These are phyloP conservation scores for Triangularia setosa DNA, from an alignment of 2,329 filamentous ascomycete species.

Conservation along the genomic window DNA sequence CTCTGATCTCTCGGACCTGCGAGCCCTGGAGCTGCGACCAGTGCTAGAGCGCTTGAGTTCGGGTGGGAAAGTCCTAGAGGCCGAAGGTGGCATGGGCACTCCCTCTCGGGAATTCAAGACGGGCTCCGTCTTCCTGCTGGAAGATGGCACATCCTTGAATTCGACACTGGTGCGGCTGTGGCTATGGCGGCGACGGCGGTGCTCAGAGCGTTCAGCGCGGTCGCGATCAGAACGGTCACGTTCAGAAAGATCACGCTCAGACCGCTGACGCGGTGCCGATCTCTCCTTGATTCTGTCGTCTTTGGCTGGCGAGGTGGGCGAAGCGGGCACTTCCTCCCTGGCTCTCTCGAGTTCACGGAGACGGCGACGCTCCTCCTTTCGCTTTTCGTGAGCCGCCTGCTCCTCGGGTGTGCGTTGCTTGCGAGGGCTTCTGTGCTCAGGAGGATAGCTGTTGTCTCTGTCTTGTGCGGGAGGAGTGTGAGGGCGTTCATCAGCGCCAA, in stretches of 20 bases:
- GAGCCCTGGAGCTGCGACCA: conserved; percentile 15
- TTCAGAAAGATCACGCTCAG: conserved; percentile 16
- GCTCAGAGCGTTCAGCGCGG: conserved; percentile 17
- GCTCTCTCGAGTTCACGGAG: conserved; percentile 29
- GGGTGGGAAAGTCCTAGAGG: conserved; percentile 12
- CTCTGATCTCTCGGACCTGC: background rate
- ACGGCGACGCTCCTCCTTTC: conserved; percentile 47
- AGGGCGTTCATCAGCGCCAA: conserved; percentile 35
- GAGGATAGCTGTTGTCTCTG: conserved; percentile 47
- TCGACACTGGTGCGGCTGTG: conserved; percentile 24
- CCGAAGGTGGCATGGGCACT: conserved; percentile 8
- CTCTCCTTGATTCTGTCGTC: conserved; percentile 23
- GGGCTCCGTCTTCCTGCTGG: conserved; percentile 28
- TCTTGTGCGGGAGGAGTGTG: conserved; percentile 41
- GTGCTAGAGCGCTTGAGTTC: conserved; percentile 27
- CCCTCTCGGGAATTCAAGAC: conserved; percentile 19
- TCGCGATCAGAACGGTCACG: conserved; percentile 20
- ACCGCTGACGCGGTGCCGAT: conserved; percentile 3
- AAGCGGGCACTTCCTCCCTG: conserved; percentile 17
- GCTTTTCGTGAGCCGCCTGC: conserved; percentile 47
- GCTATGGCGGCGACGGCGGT: conserved; percentile 24
- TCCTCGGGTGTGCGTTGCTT: conserved; percentile 45
- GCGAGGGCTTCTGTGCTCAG: conserved; percentile 37
- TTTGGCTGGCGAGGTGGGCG: conserved; percentile 15
- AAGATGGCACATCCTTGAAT: conserved; percentile 27